A percentile compares a stretch with the other conserved stretches of the same genome.
phyloP scores from a whole-genome alignment of 306 rosid genomes.

The Pterocarpus santalinus region DNA sequence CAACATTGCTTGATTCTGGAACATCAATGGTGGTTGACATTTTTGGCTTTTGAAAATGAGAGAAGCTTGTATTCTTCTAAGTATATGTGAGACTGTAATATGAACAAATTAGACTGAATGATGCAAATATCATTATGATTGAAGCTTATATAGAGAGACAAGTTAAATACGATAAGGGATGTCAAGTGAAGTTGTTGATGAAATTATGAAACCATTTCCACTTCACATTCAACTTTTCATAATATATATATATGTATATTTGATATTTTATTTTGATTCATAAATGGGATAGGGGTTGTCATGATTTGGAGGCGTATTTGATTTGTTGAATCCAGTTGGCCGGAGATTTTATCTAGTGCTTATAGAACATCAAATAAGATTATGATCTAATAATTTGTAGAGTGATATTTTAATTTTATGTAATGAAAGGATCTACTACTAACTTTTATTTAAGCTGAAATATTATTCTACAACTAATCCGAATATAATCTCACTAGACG shows the following conservation, averaged over 20 bases:
- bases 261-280: not conserved
- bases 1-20: slow-evolving; percentile 56
- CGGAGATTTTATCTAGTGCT: too few relatives aligned
- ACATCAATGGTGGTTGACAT: slow-evolving; percentile 74
- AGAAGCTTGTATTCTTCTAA: not conserved
- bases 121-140: slow-evolving; percentile 34
- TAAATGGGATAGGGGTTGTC: not conserved
- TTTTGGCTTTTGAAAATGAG: slow-evolving; percentile 22
- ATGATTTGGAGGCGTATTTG: not conserved
- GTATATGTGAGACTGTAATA: not conserved
- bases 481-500: too few relatives aligned
- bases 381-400: too few relatives aligned
- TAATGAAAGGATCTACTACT: too few relatives aligned
- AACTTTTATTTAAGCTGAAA: too few relatives aligned
- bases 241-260: too few relatives aligned
- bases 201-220: slow-evolving; percentile 11
- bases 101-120: slow-evolving; percentile 8
- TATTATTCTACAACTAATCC: too few relatives aligned
- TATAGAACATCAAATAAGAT: too few relatives aligned
- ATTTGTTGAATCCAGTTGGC: slow-evolving; percentile 18
- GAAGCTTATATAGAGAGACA: slow-evolving; percentile 45
- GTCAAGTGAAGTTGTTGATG: slow-evolving; percentile 48
- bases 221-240: slow-evolving; percentile 6
- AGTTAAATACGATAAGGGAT: not conserved
- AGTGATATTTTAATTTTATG: too few relatives aligned